Conservation (phyloP, 2,329 filamentous ascomycete genomes). For the Arthrobotrys sphaeroides region DNA sequence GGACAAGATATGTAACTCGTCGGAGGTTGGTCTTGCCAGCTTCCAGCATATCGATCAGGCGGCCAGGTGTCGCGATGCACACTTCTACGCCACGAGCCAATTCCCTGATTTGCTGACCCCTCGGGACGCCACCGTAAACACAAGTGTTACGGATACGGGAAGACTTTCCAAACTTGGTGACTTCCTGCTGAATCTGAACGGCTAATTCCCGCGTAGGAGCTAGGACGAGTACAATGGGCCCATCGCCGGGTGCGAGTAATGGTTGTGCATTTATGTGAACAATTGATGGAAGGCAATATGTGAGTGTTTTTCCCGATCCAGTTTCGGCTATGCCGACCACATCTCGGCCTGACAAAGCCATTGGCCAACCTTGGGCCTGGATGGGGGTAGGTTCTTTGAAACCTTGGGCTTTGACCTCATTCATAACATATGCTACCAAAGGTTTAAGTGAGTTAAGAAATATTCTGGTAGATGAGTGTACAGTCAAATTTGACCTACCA, state of each 20-base stretch:
- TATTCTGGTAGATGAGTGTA: background rate
- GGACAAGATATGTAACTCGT: constrained; percentile 89
- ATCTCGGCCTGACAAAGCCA: constrained; percentile 97
- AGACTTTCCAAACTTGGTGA: constrained; percentile 97
- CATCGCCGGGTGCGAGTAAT: constrained; percentile 91
- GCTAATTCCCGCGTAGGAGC: constrained; percentile 97
- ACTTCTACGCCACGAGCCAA: constrained; percentile 95
- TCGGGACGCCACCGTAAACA: constrained; percentile 98
- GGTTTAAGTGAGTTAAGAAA: constrained; percentile 35
- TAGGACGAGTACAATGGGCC: constrained; percentile 93
- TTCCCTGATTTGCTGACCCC: constrained; percentile 95
- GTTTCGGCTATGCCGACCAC: constrained; percentile 99
- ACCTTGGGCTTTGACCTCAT: constrained; percentile 97
- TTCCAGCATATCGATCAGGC: constrained; percentile 92
- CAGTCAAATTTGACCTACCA: constrained; percentile 58
- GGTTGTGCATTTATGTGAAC: constrained; percentile 99
- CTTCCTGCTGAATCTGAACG: constrained; percentile 98
- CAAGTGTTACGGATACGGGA: constrained; percentile 98
- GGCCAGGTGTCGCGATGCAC: constrained; percentile 96
- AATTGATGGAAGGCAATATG: constrained; percentile 96
- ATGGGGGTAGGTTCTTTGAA: constrained; percentile 94
- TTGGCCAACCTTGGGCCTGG: constrained; percentile 98
- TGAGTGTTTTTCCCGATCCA: constrained; percentile 97
- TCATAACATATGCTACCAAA: constrained; percentile 80
- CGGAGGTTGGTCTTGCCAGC: constrained; percentile 91